Conservation (phyloP, 2,329 filamentous ascomycete species). For the Phaeosphaeriaceae sp. region DNA sequence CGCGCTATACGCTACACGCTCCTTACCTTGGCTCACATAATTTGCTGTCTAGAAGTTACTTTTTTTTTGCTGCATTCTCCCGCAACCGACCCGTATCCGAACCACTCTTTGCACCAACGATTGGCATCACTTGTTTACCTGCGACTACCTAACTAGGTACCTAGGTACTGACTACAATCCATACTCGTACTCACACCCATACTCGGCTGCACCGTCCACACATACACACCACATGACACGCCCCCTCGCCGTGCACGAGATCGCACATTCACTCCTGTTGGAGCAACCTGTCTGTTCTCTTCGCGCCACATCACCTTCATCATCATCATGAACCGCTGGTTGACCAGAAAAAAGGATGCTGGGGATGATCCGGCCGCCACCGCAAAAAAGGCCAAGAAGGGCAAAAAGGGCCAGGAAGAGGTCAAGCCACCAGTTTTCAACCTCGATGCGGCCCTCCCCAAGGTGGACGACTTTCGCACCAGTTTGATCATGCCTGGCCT, state of each 20-base stretch:
- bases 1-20: conserved; percentile 18
- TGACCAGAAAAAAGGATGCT: conserved; percentile 69
- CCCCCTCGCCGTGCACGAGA: conserved; percentile 3
- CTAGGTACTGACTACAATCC: no score
- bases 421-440: conserved; percentile 72
- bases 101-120: conserved; percentile 1
- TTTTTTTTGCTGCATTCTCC: conserved; percentile 21
- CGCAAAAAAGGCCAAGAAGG: conserved; percentile 53
- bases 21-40: conserved; percentile 24
- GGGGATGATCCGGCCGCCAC: conserved; percentile 41
- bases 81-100: conserved; percentile 18
- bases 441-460: conserved; percentile 74
- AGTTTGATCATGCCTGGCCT: conserved; percentile 95
- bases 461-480: conserved; percentile 89
- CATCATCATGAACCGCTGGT: conserved; percentile 75
- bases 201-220: no score
- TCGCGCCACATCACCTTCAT: conserved; percentile 21
- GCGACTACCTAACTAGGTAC: no score
- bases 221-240: not conserved
- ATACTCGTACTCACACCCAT: no score
- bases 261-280: no score
- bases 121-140: not conserved
- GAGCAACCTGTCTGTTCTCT: no score
- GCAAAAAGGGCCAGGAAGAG: conserved; percentile 60
- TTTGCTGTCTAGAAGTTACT: conserved; percentile 21